Evolutionary conservation across 306 rosid species (phyloP).

Genomic region (Dicorynia guianensis): DNA sequence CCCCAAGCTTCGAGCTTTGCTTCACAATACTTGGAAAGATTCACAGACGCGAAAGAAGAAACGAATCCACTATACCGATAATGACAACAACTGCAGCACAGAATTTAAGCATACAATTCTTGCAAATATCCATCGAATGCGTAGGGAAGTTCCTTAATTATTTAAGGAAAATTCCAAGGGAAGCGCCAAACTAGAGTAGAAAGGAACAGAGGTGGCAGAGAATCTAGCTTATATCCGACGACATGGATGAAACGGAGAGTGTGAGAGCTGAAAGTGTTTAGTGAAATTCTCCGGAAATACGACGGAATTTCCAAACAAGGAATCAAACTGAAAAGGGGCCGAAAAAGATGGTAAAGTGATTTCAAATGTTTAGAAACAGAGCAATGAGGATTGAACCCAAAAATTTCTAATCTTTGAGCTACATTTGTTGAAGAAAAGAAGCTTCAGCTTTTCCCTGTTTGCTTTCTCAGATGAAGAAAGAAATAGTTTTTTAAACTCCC

Average conservation of each 20-base stretch:
- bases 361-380: constrained; percentile 43
- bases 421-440: constrained; percentile 39
- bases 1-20: constrained; percentile 29
- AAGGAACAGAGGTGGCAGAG: neutral
- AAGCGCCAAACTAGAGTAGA: neutral
- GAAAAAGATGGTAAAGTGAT: constrained; percentile 11
- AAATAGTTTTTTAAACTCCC: constrained; percentile 17
- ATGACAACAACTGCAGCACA: neutral
- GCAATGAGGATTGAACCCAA: constrained; percentile 31
- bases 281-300: neutral
- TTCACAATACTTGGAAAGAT: constrained; percentile 40
- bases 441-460: constrained; percentile 39
- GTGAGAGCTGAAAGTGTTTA: neutral
- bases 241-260: constrained; percentile 62
- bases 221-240: constrained; percentile 83
- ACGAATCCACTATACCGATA: neutral
- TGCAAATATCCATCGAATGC: constrained; percentile 53
- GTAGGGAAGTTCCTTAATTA: neutral
- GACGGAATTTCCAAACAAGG: neutral
- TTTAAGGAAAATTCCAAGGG: neutral
- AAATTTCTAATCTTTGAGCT: constrained; percentile 46
- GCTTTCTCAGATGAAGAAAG: constrained; percentile 33
- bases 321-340: neutral
- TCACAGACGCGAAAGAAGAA: constrained; percentile 27
- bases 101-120: constrained; percentile 28